Evolutionary conservation across 257 asterid species (phyloP).

Genomic region (Coffea eugenioides): DNA sequence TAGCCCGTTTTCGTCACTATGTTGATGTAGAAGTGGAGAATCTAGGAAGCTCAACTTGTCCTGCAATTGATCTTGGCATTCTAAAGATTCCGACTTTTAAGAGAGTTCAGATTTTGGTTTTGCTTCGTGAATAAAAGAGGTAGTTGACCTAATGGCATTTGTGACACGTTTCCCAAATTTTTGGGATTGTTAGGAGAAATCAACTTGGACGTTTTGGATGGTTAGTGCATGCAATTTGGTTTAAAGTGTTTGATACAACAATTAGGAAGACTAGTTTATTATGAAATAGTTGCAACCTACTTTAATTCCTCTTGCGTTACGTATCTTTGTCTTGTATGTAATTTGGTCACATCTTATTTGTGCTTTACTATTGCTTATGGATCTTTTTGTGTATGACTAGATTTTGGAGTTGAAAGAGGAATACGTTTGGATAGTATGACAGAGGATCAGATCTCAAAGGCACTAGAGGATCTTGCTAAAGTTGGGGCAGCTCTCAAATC

Average conservation of each 20-base stretch:
- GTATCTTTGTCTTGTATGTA: neutral
- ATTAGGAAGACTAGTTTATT: neutral
- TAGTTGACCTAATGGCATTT: neutral
- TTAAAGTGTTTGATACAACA: too few species aligned
- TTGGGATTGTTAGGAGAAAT: neutral
- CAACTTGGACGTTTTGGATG: neutral
- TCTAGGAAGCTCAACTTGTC: neutral
- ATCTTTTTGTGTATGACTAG: conserved; percentile 30
- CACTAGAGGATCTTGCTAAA: conserved; percentile 74
- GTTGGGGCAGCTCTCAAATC: conserved; percentile 54
- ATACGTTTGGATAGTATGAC: conserved; percentile 64
- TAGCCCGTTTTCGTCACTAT: neutral
- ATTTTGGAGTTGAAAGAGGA: conserved; percentile 78
- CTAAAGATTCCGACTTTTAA: neutral
- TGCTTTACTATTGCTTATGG: neutral
- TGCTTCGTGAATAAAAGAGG: neutral
- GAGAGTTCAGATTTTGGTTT: neutral
- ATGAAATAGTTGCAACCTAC: neutral
- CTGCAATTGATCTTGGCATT: neutral
- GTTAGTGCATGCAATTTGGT: neutral
- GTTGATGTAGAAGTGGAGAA: neutral
- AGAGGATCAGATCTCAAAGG: conserved; percentile 74
- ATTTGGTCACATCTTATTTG: neutral
- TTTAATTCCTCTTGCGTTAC: neutral
- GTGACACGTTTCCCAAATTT: neutral